A percentile compares a stretch with the other conserved stretches of the same genome.
These are phyloP conservation scores for Posidonia oceanica DNA, from an alignment of 116 monocot genomes.

Conservation along the genomic window DNA sequence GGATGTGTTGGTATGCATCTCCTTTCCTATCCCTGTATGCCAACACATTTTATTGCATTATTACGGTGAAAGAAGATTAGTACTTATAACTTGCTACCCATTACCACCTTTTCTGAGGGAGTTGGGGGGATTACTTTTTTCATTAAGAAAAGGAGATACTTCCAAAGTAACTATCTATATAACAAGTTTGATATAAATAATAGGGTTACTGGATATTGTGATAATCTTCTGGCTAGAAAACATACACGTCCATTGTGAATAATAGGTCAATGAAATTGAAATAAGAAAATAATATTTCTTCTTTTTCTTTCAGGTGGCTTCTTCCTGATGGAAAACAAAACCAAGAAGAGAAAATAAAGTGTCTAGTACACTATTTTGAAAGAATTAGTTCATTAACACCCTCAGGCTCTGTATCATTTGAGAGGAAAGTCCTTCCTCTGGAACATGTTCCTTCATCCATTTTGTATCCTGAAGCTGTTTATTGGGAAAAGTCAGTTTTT, in stretches of 20 bases:
- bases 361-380: slow-evolving; percentile 84
- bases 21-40: no score
- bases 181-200: not conserved
- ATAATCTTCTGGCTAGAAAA: not conserved
- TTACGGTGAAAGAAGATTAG: no score
- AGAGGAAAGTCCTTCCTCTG: slow-evolving; percentile 69
- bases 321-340: slow-evolving; percentile 26
- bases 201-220: not conserved
- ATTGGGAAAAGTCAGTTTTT: slow-evolving; percentile 51
- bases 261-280: not conserved
- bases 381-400: slow-evolving; percentile 50
- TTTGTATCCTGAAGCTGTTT: slow-evolving; percentile 39
- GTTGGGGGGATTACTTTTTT: no score
- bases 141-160: no score
- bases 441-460: slow-evolving; percentile 10
- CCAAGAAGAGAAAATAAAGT: slow-evolving; percentile 83
- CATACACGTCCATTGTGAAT: not conserved
- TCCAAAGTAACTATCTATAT: no score
- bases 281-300: not conserved
- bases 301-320: slow-evolving; percentile 34
- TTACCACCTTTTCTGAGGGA: no score
- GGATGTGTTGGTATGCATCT: no score
- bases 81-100: no score
- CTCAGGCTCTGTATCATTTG: slow-evolving; percentile 58
- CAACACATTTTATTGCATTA: no score